Percentiles rank a stretch among this genome's conserved stretches.
Evolutionary conservation across 805 yeast genomes (phyloP).

Genomic region (Saccharomycopsis selenospora): DNA sequence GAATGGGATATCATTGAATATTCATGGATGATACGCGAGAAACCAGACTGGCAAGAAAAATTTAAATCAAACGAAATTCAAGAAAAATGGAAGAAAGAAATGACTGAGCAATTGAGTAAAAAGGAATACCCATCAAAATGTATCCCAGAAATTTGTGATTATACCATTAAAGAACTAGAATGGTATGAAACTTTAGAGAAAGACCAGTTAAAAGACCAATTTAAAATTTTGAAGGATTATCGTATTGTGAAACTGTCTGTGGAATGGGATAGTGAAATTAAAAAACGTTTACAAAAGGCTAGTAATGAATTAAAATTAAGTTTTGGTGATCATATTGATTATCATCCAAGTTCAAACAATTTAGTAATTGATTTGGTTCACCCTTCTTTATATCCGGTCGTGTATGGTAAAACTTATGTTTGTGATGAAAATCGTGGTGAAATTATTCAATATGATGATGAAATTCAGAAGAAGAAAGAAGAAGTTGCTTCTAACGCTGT

Average conservation of each 20-base stretch:
- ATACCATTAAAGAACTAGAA: slow-evolving; percentile 28
- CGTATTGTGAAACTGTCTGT: slow-evolving; percentile 24
- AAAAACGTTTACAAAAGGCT: slow-evolving; percentile 18
- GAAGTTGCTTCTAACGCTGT: slow-evolving; percentile 7
- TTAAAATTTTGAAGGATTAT: slow-evolving; percentile 24
- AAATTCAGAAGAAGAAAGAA: background rate
- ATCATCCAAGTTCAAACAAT: slow-evolving; percentile 33
- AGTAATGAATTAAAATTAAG: slow-evolving; percentile 18
- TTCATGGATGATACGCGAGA: slow-evolving; percentile 24
- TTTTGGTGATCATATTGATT: slow-evolving; percentile 25
- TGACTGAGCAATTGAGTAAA: slow-evolving; percentile 13
- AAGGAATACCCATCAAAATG: slow-evolving; percentile 2
- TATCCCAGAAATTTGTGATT: slow-evolving; percentile 25
- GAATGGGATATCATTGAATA: slow-evolving; percentile 23
- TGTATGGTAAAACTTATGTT: slow-evolving; percentile 28
- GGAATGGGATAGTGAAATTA: slow-evolving; percentile 19
- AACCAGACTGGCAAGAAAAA: slow-evolving; percentile 29
- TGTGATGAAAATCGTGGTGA: background rate
- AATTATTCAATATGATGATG: slow-evolving; percentile 1
- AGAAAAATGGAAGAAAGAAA: slow-evolving; percentile 28
- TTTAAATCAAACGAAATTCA: slow-evolving; percentile 24
- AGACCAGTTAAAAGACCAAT: slow-evolving; percentile 14
- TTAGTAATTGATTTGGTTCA: slow-evolving; percentile 36
- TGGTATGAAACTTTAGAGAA: slow-evolving; percentile 25
- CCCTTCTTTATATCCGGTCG: slow-evolving; percentile 34